Conservation (phyloP, 345 rosid genomes). For the Diplotaxis tenuifolia region DNA sequence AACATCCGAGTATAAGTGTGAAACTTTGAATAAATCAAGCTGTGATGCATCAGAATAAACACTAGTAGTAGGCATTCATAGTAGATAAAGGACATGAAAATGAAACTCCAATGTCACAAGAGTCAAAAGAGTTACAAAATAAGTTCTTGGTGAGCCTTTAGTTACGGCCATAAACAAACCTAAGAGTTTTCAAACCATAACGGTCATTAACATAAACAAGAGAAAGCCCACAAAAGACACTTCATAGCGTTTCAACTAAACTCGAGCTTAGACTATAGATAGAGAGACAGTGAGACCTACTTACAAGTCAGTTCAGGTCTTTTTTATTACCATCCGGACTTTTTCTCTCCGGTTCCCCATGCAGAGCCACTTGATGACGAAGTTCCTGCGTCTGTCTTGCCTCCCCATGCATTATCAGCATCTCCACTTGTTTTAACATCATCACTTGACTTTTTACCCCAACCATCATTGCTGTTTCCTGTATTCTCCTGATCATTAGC, state of each 20-base stretch:
- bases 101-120: not conserved
- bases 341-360: constrained; percentile 22
- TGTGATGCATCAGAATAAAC: not conserved
- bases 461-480: constrained; percentile 21
- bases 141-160: not conserved
- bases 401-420: constrained; percentile 23
- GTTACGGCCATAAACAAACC: constrained; percentile 10
- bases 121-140: constrained; percentile 16
- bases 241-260: constrained; percentile 4
- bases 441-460: constrained; percentile 20
- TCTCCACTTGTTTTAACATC: constrained; percentile 13
- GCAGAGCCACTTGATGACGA: constrained; percentile 21
- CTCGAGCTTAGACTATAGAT: not conserved
- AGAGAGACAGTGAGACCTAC: constrained; percentile 13
- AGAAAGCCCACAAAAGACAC: not conserved
- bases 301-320: constrained; percentile 2
- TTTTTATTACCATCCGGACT: constrained; percentile 16
- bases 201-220: not conserved
- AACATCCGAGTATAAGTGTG: not conserved
- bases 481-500: constrained; percentile 5
- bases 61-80: not conserved
- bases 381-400: not conserved
- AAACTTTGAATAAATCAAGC: not conserved
- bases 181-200: not conserved
- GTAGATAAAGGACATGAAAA: not conserved